Evolutionary conservation across 192 early-diverging fungal genomes (phyloP).

Genomic region (Coemansia sp.): DNA sequence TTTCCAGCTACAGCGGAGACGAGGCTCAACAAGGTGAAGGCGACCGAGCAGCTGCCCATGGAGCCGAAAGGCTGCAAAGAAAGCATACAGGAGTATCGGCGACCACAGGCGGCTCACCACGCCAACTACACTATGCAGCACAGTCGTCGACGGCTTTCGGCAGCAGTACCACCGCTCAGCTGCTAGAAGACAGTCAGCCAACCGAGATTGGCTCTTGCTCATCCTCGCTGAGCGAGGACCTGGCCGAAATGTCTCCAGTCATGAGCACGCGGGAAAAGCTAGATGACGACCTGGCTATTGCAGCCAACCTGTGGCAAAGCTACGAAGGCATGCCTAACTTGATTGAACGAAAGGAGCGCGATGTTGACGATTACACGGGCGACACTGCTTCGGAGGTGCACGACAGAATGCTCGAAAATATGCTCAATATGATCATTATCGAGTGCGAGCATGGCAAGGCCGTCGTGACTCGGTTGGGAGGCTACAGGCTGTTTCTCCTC

Average conservation of each 20-base stretch:
- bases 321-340: conserved; percentile 41
- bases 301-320: conserved; percentile 50
- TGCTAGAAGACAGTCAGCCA: conserved; percentile 9
- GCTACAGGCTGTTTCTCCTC: conserved; percentile 43
- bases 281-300: conserved; percentile 53
- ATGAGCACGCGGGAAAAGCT: conserved; percentile 36
- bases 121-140: background rate
- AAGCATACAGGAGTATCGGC: background rate
- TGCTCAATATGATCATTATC: conserved; percentile 42
- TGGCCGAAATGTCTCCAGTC: conserved; percentile 15
- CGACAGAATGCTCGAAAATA: conserved; percentile 25
- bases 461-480: conserved; percentile 33
- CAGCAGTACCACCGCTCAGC: background rate
- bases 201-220: conserved; percentile 19
- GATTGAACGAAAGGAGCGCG: conserved; percentile 43
- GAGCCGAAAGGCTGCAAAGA: conserved; percentile 1
- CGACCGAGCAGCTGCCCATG: background rate
- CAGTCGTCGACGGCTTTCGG: background rate
- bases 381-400: conserved; percentile 35
- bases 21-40: conserved; percentile 4
- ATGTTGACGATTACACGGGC: conserved; percentile 31
- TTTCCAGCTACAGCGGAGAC: background rate
- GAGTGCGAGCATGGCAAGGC: conserved; percentile 49
- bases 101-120: background rate
- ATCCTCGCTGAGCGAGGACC: conserved; percentile 28